Conservation (phyloP, 495 filamentous ascomycete genomes). For the Trichoderma asperelloides region DNA sequence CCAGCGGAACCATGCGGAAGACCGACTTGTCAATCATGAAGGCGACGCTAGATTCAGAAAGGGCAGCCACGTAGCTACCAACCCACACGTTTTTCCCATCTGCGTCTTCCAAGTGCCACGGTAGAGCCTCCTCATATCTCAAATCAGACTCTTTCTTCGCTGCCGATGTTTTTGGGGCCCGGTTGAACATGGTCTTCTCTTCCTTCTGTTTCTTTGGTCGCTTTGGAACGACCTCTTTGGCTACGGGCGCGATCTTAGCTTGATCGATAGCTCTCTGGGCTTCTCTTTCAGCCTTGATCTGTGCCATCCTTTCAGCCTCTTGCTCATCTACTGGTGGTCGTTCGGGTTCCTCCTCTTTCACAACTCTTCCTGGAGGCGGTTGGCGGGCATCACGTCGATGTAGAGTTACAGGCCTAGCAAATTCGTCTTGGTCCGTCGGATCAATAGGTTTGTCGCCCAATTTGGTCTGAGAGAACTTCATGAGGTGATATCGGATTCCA, state of each 20-base stretch:
- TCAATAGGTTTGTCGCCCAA: constrained; percentile 41
- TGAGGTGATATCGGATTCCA: constrained; percentile 77
- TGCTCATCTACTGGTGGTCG: constrained; percentile 47
- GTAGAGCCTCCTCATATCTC: constrained; percentile 87
- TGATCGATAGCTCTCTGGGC: constrained; percentile 73
- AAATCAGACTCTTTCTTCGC: constrained; percentile 70
- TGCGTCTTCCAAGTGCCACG: constrained; percentile 95
- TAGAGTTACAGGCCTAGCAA: constrained; percentile 76
- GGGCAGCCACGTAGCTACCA: constrained; percentile 74
- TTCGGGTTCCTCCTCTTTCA: constrained; percentile 47
- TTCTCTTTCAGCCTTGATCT: constrained; percentile 65
- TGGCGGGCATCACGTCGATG: constrained; percentile 84
- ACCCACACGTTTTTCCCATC: constrained; percentile 91
- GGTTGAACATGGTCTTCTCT: constrained; percentile 55
- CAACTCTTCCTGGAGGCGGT: constrained; percentile 44
- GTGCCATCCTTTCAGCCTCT: constrained; percentile 53
- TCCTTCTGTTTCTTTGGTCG: constrained; percentile 61
- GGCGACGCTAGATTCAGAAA: constrained; percentile 68
- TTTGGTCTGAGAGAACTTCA: constrained; percentile 47
- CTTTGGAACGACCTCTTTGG: constrained; percentile 40
- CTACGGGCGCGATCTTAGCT: constrained; percentile 75
- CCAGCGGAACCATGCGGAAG: constrained; percentile 82
- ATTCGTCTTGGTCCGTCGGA: constrained; percentile 66
- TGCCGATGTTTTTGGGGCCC: constrained; percentile 47
- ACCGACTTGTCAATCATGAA: constrained; percentile 56